These are phyloP conservation scores for Leccinum angustisporum DNA, from an alignment of 1,284 basidiomycete genomes.

Conservation along the genomic window DNA sequence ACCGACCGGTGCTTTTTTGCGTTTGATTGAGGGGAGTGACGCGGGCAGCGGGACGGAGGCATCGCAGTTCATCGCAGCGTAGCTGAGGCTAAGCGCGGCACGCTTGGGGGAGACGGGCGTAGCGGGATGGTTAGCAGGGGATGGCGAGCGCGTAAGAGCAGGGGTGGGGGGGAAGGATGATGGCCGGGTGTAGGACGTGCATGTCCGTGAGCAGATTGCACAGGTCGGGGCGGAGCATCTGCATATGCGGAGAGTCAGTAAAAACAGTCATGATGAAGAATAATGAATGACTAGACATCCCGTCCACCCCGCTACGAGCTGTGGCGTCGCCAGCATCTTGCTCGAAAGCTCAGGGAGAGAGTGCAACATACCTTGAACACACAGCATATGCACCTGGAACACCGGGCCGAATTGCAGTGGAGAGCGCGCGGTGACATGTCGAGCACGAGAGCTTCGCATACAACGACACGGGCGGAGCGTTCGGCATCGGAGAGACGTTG, in stretches of 20 bases:
- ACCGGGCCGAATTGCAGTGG: constrained; percentile 19
- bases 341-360: neutral
- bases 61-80: constrained; percentile 25
- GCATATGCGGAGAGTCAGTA: constrained; percentile 7
- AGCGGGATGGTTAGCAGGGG: constrained; percentile 15
- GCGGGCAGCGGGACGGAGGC: neutral
- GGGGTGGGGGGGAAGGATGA: constrained; percentile 31
- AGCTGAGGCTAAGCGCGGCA: constrained; percentile 23
- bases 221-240: constrained; percentile 30
- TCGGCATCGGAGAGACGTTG: constrained; percentile 9
- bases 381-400: constrained; percentile 3
- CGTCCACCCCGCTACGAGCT: neutral
- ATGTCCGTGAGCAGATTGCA: constrained; percentile 31
- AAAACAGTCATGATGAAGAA: neutral
- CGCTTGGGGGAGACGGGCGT: constrained; percentile 29
- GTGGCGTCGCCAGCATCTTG: neutral
- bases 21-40: constrained; percentile 17
- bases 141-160: constrained; percentile 34
- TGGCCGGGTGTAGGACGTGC: constrained; percentile 32
- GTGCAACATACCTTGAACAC: constrained; percentile 24
- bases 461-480: neutral
- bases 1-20: constrained; percentile 28
- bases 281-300: neutral
- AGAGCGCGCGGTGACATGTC: constrained; percentile 31
- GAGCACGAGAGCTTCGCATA: constrained; percentile 29